Conservation (phyloP, 140 eudicot species). For the Cichorium intybus region DNA sequence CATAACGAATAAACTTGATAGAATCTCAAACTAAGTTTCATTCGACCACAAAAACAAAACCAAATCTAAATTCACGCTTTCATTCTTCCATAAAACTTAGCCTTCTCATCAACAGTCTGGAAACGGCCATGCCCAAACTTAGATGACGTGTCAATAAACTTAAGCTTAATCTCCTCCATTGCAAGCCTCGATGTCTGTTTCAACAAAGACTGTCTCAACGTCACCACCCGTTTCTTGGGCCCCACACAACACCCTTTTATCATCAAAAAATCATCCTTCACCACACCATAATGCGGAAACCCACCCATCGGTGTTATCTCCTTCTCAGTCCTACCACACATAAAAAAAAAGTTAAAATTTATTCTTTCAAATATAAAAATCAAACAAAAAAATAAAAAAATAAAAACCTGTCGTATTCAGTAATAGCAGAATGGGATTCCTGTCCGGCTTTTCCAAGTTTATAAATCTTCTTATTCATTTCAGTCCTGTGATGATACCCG, state of each 20-base stretch:
- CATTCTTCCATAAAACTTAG: constrained; percentile 42
- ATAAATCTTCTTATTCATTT: constrained; percentile 74
- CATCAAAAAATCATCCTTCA: constrained; percentile 67
- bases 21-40: too few species aligned
- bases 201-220: constrained; percentile 62
- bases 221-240: constrained; percentile 77
- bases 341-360: neutral
- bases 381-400: neutral
- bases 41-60: neutral
- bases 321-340: constrained; percentile 57
- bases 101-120: constrained; percentile 64
- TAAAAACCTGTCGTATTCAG: constrained; percentile 66
- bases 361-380: neutral
- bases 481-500: constrained; percentile 74
- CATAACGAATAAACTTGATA: too few species aligned
- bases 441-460: constrained; percentile 66
- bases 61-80: constrained; percentile 40
- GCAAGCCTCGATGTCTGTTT: constrained; percentile 69
- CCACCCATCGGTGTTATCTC: constrained; percentile 79
- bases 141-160: constrained; percentile 68
- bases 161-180: constrained; percentile 62
- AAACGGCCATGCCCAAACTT: constrained; percentile 79
- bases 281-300: constrained; percentile 68
- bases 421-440: constrained; percentile 56
- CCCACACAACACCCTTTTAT: constrained; percentile 81